These are phyloP conservation scores for Chalciporus sp. DNA, from an alignment of 1,284 basidiomycete species.

Conservation along the genomic window DNA sequence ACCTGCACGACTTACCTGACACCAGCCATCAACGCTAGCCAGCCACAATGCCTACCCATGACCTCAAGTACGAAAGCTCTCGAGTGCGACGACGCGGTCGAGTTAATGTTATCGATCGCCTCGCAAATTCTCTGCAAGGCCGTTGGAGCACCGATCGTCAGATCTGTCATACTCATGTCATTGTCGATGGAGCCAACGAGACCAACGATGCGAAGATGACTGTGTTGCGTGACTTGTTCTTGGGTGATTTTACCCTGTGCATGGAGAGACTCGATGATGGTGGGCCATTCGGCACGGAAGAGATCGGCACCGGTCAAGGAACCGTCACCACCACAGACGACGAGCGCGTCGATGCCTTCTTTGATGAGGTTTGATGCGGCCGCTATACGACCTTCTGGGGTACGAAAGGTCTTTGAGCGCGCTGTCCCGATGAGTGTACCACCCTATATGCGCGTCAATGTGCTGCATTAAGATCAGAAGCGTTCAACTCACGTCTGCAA, in stretches of 20 bases:
- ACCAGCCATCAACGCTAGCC: conserved; percentile 93
- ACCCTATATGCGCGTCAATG: conserved; percentile 54
- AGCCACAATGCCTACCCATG: conserved; percentile 98
- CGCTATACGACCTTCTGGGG: conserved; percentile 80
- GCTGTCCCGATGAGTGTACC: conserved; percentile 97
- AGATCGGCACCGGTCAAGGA: conserved; percentile 95
- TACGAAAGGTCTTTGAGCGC: conserved; percentile 87
- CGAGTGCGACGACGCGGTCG: conserved; percentile 94
- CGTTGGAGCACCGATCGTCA: conserved; percentile 96
- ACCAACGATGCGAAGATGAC: conserved; percentile 93
- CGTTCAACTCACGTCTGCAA: conserved; percentile 67
- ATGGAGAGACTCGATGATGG: conserved; percentile 72
- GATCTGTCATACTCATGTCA: conserved; percentile 97
- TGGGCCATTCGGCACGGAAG: conserved; percentile 93
- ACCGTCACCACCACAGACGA: conserved; percentile 96
- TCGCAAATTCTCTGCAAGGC: conserved; percentile 97
- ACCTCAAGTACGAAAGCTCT: conserved; percentile 98
- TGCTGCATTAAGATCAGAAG: neutral
- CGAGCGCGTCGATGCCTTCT: conserved; percentile 96
- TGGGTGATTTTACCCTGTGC: conserved; percentile 75
- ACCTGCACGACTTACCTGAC: conserved; percentile 60
- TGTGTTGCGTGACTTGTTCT: conserved; percentile 70
- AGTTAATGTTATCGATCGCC: conserved; percentile 97
- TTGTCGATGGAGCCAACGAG: conserved; percentile 99
- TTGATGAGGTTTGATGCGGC: conserved; percentile 92